phyloP scores from a whole-genome alignment of 768 basidiomycete genomes.

The Panaeolus cyanescens region DNA sequence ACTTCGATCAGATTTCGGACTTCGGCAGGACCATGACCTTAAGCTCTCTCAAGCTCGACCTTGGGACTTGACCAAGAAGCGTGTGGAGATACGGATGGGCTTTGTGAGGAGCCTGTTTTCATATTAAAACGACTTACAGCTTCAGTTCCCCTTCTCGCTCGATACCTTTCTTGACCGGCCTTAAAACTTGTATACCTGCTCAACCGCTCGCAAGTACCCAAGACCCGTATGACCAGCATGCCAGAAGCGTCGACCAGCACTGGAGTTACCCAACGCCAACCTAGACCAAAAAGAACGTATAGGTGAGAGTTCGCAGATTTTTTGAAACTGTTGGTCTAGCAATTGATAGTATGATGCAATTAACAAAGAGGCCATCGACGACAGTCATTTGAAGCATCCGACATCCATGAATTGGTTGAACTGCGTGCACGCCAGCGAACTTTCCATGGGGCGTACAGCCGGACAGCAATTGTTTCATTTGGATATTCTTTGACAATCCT shows the following conservation, averaged over 20 bases:
- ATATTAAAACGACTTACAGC: neutral
- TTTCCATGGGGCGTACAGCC: constrained; percentile 80
- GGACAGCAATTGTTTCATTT: constrained; percentile 73
- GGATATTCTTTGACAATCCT: constrained; percentile 76
- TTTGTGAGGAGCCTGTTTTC: neutral
- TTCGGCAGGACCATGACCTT: neutral
- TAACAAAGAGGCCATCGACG: constrained; percentile 33
- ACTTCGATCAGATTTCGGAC: neutral
- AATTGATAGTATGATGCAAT: neutral
- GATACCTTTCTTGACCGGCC: neutral
- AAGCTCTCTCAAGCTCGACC: too few species aligned
- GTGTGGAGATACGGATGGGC: constrained; percentile 1
- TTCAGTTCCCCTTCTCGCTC: neutral
- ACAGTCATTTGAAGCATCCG: constrained; percentile 52
- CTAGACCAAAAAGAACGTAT: constrained; percentile 12
- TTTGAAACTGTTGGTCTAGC: neutral
- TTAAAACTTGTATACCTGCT: neutral
- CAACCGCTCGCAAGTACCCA: neutral
- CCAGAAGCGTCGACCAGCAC: neutral
- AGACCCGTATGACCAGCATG: neutral
- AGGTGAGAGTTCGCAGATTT: constrained; percentile 9
- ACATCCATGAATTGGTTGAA: constrained; percentile 67
- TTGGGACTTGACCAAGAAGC: neutral
- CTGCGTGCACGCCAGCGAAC: constrained; percentile 80
- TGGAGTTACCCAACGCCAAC: neutral